A percentile compares a stretch with the other conserved stretches of the same genome.
Conservation (phyloP, 345 rosid genomes). For the Hibiscus mutabilis region DNA sequence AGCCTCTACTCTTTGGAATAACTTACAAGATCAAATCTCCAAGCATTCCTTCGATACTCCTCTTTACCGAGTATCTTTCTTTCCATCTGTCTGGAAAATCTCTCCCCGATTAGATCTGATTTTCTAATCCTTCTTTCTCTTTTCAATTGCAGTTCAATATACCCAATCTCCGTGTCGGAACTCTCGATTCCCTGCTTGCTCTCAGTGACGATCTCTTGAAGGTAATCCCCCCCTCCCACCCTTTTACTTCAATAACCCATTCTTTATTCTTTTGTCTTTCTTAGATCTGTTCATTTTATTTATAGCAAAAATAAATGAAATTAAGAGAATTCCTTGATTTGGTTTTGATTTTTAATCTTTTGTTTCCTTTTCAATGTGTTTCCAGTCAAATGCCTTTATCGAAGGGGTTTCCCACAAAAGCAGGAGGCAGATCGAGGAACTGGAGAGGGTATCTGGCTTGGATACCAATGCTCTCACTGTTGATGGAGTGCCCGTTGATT, state of each 20-base stretch:
- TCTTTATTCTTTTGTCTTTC: neutral
- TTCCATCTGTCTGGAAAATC: no score
- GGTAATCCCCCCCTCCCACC: constrained; percentile 28
- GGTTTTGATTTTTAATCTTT: neutral
- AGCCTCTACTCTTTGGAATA: constrained; percentile 69
- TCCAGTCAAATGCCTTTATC: constrained; percentile 81
- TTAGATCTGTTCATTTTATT: neutral
- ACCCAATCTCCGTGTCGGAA: constrained; percentile 96
- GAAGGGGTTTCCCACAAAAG: constrained; percentile 95
- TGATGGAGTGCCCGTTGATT: constrained; percentile 95
- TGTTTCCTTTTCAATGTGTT: neutral
- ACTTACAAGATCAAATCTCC: constrained; percentile 84
- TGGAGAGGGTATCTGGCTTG: constrained; percentile 76
- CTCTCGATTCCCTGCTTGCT: constrained; percentile 90
- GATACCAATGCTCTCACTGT: constrained; percentile 86
- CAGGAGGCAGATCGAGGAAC: constrained; percentile 96
- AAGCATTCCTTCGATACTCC: constrained; percentile 95
- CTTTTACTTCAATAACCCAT: neutral
- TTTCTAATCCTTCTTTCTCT: neutral
- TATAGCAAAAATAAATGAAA: neutral
- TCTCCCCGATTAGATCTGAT: constrained; percentile 3
- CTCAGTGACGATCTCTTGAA: constrained; percentile 94
- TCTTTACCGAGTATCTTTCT: constrained; percentile 64
- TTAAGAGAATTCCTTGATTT: neutral
- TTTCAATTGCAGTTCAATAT: constrained; percentile 59